Evolutionary conservation across 2,329 filamentous ascomycete species (phyloP).

Genomic region (Exserohilum turcica): DNA sequence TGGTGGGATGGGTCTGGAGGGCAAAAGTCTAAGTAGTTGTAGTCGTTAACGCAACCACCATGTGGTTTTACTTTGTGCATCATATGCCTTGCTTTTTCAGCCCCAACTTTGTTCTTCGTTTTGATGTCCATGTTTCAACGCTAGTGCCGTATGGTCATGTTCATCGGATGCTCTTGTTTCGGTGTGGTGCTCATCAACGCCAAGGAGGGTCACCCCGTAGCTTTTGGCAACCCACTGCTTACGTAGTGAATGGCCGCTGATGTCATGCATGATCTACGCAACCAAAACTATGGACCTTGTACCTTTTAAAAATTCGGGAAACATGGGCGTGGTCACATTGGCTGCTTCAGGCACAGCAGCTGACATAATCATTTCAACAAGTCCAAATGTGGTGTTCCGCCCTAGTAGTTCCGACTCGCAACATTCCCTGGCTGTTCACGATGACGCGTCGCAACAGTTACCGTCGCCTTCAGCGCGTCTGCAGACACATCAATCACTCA

Average conservation of each 20-base stretch:
- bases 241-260: too few species aligned
- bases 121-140: not conserved
- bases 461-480: not conserved
- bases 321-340: not conserved
- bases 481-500: not conserved
- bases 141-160: not conserved
- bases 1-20: conserved; percentile 38
- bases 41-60: not conserved
- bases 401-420: not conserved
- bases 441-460: not conserved
- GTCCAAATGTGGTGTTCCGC: not conserved
- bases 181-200: not conserved
- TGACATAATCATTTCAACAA: not conserved
- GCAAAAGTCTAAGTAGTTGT: conserved; percentile 28
- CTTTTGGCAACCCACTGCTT: too few species aligned
- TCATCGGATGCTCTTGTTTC: not conserved
- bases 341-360: not conserved
- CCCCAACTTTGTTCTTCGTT: not conserved
- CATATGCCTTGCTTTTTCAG: too few species aligned
- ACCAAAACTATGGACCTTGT: too few species aligned
- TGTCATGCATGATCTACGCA: too few species aligned
- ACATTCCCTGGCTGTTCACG: not conserved
- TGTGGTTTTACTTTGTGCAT: not conserved
- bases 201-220: not conserved
- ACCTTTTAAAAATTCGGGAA: too few species aligned